These are phyloP conservation scores for Agapanthus africanus DNA, from an alignment of 106 monocot genomes.

Conservation along the genomic window DNA sequence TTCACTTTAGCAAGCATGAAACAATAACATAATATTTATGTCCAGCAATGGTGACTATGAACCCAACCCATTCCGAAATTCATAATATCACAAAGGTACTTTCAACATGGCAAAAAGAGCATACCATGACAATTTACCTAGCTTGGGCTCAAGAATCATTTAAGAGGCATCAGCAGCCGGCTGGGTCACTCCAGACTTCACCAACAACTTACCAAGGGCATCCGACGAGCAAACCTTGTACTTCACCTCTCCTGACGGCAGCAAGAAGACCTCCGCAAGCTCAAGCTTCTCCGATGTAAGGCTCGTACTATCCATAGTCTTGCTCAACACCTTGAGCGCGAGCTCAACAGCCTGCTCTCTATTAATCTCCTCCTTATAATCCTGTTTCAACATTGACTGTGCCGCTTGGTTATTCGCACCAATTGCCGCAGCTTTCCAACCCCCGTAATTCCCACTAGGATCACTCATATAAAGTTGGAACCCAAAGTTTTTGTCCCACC, in stretches of 20 bases:
- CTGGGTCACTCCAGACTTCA: constrained; percentile 67
- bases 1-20: too few species aligned
- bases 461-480: constrained; percentile 94
- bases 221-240: constrained; percentile 74
- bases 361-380: constrained; percentile 69
- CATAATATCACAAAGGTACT: too few species aligned
- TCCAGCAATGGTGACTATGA: too few species aligned
- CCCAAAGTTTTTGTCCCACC: constrained; percentile 76
- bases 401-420: constrained; percentile 91
- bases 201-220: constrained; percentile 53
- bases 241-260: constrained; percentile 52
- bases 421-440: constrained; percentile 89
- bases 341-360: constrained; percentile 76
- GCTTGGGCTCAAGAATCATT: background rate
- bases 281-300: constrained; percentile 86
- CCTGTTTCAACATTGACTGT: constrained; percentile 93
- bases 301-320: constrained; percentile 95
- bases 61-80: too few species aligned
- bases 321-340: constrained; percentile 82
- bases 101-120: too few species aligned
- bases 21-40: too few species aligned
- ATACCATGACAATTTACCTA: too few species aligned
- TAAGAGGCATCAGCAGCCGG: constrained; percentile 16
- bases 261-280: constrained; percentile 62
- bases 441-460: constrained; percentile 78